phyloP scores from a whole-genome alignment of 2,329 filamentous ascomycete species.

The Paecilomyces variotii region DNA sequence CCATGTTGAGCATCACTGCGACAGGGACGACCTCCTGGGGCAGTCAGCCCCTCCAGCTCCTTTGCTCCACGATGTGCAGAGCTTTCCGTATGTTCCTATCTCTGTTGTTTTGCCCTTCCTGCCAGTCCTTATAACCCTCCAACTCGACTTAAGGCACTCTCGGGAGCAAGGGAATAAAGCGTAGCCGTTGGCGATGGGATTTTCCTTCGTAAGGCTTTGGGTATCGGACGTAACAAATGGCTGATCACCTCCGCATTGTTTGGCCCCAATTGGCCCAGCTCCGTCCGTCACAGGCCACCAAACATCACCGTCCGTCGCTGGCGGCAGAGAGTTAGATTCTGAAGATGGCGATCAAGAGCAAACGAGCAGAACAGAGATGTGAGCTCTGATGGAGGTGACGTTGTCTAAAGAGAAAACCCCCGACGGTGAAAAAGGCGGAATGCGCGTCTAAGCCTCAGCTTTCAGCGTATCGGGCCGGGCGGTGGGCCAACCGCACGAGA shows the following conservation, averaged over 20 bases:
- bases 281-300: neutral
- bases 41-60: constrained; percentile 32
- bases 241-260: neutral
- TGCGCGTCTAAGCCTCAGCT: neutral
- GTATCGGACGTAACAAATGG: neutral
- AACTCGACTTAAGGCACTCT: neutral
- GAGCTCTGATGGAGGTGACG: neutral
- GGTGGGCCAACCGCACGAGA: neutral
- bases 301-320: neutral
- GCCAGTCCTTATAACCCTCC: neutral
- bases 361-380: neutral
- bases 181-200: neutral
- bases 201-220: neutral
- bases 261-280: neutral
- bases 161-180: neutral
- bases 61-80: constrained; percentile 28
- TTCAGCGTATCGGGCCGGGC: neutral
- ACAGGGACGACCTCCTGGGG: constrained; percentile 32
- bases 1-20: constrained; percentile 23
- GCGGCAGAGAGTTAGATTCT: neutral
- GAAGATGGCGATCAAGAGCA: neutral
- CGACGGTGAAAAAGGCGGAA: neutral
- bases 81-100: neutral
- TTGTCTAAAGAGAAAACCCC: neutral
- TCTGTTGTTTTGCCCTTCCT: neutral